These are phyloP conservation scores for Pseudozyma flocculosa DNA, from an alignment of 1,284 basidiomycete genomes.

Conservation along the genomic window DNA sequence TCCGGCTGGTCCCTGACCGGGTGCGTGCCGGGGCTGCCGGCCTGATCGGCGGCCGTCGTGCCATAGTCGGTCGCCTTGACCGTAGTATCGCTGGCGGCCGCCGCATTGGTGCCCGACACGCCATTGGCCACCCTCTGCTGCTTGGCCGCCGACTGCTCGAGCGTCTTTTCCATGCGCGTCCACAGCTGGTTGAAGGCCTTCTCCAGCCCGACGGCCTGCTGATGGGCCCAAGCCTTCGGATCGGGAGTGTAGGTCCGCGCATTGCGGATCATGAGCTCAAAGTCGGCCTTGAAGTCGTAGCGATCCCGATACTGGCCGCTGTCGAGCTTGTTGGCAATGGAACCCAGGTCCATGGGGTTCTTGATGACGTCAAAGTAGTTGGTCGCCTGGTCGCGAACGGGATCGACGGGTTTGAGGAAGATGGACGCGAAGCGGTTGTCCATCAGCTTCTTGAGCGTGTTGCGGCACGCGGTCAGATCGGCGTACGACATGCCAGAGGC, in stretches of 20 bases:
- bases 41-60: no score
- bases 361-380: conserved; percentile 84
- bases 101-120: no score
- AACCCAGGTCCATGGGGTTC: conserved; percentile 90
- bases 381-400: conserved; percentile 56
- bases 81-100: conserved; percentile 25
- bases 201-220: conserved; percentile 75
- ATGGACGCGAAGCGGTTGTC: conserved; percentile 67
- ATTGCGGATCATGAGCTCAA: conserved; percentile 83
- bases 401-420: conserved; percentile 82
- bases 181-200: conserved; percentile 79
- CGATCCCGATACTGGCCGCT: conserved; percentile 78
- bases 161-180: conserved; percentile 60
- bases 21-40: background rate
- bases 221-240: conserved; percentile 71
- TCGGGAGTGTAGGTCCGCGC: conserved; percentile 79
- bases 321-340: conserved; percentile 83
- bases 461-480: conserved; percentile 78
- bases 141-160: conserved; percentile 54
- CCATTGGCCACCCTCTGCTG: conserved; percentile 14
- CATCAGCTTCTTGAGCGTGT: conserved; percentile 75
- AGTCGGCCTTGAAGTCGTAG: conserved; percentile 80
- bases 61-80: background rate
- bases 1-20: background rate
- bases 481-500: conserved; percentile 75